Percentiles rank a stretch among this genome's conserved stretches.
Conservation (phyloP, 805 yeast genomes). For the Schwanniomyces pseudopolymorphus region DNA sequence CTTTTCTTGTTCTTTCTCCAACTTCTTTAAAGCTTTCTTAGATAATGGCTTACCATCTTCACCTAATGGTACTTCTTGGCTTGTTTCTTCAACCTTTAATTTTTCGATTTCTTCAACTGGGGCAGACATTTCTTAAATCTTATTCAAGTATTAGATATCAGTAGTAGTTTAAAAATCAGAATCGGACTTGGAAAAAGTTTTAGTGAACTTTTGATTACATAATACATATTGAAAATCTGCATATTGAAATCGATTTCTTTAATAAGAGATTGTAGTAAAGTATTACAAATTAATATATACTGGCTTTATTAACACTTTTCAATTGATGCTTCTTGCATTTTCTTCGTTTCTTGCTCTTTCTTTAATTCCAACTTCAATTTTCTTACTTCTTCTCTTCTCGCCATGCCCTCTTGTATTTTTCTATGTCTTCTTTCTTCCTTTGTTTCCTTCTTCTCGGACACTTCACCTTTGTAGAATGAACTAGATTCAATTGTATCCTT, state of each 20-base stretch:
- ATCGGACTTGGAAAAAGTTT: neutral
- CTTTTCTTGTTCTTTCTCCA: conserved; percentile 90
- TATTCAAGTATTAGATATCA: neutral
- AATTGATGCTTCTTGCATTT: neutral
- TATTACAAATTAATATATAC: too few species aligned
- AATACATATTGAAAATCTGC: neutral
- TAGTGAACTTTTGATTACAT: neutral
- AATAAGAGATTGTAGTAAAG: too few species aligned
- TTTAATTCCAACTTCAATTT: conserved; percentile 26
- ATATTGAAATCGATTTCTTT: neutral
- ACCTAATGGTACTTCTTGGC: conserved; percentile 36
- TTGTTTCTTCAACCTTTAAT: conserved; percentile 16
- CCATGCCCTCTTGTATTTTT: conserved; percentile 52
- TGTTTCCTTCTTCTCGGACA: conserved; percentile 18
- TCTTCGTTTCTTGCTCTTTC: conserved; percentile 8
- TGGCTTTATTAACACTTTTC: neutral
- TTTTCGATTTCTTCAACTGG: conserved; percentile 24
- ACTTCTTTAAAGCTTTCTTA: conserved; percentile 92
- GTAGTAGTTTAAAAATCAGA: neutral
- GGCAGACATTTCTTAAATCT: conserved; percentile 17
- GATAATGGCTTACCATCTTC: conserved; percentile 85
- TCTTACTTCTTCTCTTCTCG: conserved; percentile 27
- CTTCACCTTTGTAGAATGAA: neutral
- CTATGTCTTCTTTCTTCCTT: conserved; percentile 58
- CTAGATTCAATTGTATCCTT: conserved; percentile 36